Percentiles rank a stretch among this genome's conserved stretches.
Evolutionary conservation across 2,329 filamentous ascomycete species (phyloP).

Genomic region (Diaporthe longicolla): DNA sequence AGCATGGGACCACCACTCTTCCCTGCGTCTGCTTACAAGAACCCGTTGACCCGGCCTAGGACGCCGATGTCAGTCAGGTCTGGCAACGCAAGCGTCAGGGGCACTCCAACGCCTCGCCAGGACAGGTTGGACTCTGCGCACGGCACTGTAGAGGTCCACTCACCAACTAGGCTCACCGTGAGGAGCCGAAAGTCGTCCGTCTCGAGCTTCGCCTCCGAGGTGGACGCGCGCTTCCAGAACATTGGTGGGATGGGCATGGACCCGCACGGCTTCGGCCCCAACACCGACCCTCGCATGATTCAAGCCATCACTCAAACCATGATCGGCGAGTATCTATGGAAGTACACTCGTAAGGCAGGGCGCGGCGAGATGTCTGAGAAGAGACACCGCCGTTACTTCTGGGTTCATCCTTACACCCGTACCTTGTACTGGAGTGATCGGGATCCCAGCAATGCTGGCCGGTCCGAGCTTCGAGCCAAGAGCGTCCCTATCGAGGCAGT

Average conservation of each 20-base stretch:
- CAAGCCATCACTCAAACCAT: constrained; percentile 99
- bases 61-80: constrained; percentile 70
- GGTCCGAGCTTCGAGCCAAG: constrained; percentile 83
- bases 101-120: constrained; percentile 71
- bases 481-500: constrained; percentile 95
- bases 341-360: constrained; percentile 96
- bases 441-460: constrained; percentile 85
- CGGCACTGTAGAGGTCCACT: constrained; percentile 63
- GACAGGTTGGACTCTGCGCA: constrained; percentile 62
- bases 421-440: constrained; percentile 97
- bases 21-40: constrained; percentile 79
- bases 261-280: constrained; percentile 73
- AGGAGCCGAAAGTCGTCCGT: constrained; percentile 83
- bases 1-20: constrained; percentile 88
- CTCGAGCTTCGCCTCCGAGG: constrained; percentile 94
- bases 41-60: constrained; percentile 65
- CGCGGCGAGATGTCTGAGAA: constrained; percentile 90
- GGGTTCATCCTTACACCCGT: constrained; percentile 97
- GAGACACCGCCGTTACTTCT: constrained; percentile 95
- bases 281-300: constrained; percentile 97
- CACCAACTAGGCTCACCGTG: constrained; percentile 59
- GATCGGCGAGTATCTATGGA: constrained; percentile 99
- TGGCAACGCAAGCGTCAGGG: constrained; percentile 53
- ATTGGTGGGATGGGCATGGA: constrained; percentile 64
- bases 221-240: constrained; percentile 89